Evolutionary conservation across 768 basidiomycete species (phyloP).

Genomic region (Clitopilus passeckerianus): DNA sequence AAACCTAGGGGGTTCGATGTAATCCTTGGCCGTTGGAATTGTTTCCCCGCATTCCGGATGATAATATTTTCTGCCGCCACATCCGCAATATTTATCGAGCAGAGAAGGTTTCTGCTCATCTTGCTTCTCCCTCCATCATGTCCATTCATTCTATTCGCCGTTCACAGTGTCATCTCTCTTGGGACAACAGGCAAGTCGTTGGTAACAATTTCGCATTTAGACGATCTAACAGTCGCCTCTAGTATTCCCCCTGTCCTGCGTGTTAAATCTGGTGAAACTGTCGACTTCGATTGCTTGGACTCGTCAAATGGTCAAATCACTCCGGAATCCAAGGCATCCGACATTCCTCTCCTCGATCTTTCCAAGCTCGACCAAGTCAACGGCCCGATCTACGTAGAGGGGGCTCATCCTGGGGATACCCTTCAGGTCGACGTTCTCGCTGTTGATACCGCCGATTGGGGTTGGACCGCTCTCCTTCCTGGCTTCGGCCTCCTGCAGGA

Average conservation of each 20-base stretch:
- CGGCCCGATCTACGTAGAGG: constrained; percentile 51
- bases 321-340: constrained; percentile 27
- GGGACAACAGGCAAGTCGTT: constrained; percentile 46
- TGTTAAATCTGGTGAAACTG: constrained; percentile 46
- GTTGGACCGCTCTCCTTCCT: constrained; percentile 56
- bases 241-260: constrained; percentile 51
- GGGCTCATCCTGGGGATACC: constrained; percentile 50
- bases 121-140: constrained; percentile 11
- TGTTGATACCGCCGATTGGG: constrained; percentile 51
- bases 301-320: constrained; percentile 58
- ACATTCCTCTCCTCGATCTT: constrained; percentile 37
- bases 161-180: constrained; percentile 47
- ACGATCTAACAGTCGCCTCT: not conserved
- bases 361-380: constrained; percentile 52
- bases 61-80: not conserved
- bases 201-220: not conserved
- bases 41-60: constrained; percentile 1
- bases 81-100: not conserved
- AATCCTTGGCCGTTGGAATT: not conserved
- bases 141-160: constrained; percentile 54
- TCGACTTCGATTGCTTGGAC: constrained; percentile 57
- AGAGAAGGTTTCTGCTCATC: not conserved
- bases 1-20: too few species aligned
- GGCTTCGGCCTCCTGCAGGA: constrained; percentile 56
- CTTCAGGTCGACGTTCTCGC: constrained; percentile 54